Evolutionary conservation across 768 basidiomycete species (phyloP).

Genomic region (Hypholoma sublateritium): DNA sequence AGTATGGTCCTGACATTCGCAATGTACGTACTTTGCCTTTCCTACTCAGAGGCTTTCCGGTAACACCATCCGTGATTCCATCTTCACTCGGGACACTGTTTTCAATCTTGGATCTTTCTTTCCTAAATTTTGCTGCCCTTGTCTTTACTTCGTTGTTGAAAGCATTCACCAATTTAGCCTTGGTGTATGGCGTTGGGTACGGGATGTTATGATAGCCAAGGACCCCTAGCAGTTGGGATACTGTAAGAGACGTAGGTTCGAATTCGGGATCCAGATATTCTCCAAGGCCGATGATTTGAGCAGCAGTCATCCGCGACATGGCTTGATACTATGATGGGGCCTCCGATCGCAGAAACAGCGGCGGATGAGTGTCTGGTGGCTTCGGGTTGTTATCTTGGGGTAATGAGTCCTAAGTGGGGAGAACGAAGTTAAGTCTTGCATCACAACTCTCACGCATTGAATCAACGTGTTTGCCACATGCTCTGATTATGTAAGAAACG

Average conservation of each 20-base stretch:
- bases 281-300: conserved; percentile 71
- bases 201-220: conserved; percentile 75
- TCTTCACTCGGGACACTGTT: conserved; percentile 78
- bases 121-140: conserved; percentile 54
- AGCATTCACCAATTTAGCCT: conserved; percentile 72
- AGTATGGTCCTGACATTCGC: neutral
- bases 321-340: neutral
- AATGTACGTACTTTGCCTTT: conserved; percentile 40
- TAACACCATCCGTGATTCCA: conserved; percentile 81
- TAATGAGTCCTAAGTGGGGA: neutral
- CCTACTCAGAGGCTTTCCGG: conserved; percentile 64
- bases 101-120: conserved; percentile 62
- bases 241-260: conserved; percentile 69
- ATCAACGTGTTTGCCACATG: conserved; percentile 23
- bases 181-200: conserved; percentile 75
- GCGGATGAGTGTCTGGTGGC: neutral
- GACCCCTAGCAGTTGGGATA: conserved; percentile 79
- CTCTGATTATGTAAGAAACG: conserved; percentile 18
- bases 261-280: conserved; percentile 82
- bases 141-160: conserved; percentile 78
- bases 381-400: neutral
- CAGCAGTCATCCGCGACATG: conserved; percentile 80
- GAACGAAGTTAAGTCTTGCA: neutral
- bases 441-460: conserved; percentile 5
- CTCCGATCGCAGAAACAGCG: neutral